Evolutionary conservation across 164 flowering plant species (phyloP), one percentile per base, ranked within the genome.

Genomic region (Vitis riparia): DNA sequence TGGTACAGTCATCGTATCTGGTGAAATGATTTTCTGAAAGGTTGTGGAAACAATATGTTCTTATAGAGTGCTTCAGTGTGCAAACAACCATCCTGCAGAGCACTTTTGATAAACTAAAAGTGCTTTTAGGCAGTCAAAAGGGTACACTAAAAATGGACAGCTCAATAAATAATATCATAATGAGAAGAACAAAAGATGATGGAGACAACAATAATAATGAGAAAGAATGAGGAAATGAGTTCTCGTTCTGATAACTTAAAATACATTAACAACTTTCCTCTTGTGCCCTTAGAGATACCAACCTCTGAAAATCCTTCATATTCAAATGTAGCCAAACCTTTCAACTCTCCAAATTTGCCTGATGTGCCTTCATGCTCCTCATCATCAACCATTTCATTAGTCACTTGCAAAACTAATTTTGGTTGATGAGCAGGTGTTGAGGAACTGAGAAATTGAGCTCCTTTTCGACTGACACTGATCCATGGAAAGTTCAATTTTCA

Each of bases 291-390:
- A 37, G 44, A 37, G 44, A 37, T 61, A 69, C 61, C 47, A 65
- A 87, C 91, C 87, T 87, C 74, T 50, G 88, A 82, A 63, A 79
- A 63, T 57, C 80, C 81, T 55, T 80, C 77, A 64, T 17, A 37
- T 67, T 70, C 73, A 19, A 44, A 19, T 71, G 75, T 57, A 63
- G 75, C 56, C 73, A 73, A 49, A 70, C 67, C 68, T 57, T 76
- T 74, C 17, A 76, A 59, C 15, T 73, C 75, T 62, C 73, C 79
- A 75, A 49, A 67, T 53, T 65, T 71, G 32, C 71, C 66, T 51
- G 67, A 37, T 67, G 48, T 27, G 72, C 62, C 67, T 71, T 59
- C 51, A 44, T 62, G 14, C 61, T 77, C 75, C 55, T 78, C 80
- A 8, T 73, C 87, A 71, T 71, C 81, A 69, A 62, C 65, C 87